Base-by-base conservation (phyloP, 495 filamentous ascomycete species). In the Penicillium goetzii region DNA sequence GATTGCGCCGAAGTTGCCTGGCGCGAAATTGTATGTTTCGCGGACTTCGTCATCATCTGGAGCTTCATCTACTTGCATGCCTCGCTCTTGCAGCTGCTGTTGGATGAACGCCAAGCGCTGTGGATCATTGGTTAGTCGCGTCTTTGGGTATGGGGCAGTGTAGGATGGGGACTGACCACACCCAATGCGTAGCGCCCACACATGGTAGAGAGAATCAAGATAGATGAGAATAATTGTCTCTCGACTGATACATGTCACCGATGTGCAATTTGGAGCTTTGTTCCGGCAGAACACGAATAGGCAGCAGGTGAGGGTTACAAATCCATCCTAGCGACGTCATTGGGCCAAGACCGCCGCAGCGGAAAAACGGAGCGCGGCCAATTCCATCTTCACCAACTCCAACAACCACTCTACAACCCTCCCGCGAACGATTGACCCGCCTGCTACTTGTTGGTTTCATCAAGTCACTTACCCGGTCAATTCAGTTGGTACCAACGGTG, bases 21-120 rank as follows among this genome's bases (percentile, higher is more conserved):
- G 95, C 0, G 95, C 92, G 68, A 99, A 95, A 71, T 99, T 99
- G 77, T 95, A 97, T 54, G 84, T 91, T 69, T 92, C 90, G 51
- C 90, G 83, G 3, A 91, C 84, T 32, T 87, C 86, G 25, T 87
- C 85, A 62, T 96, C 91, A 2, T 87, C 86, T 15, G 92, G 90
- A 6, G 85, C 88, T 49, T 95, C 89, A 58, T 91, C 84, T 8
- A 93, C 89, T 10, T 80, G 86, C 85, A 97, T 90, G 64, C 91
- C 79, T 62, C 92, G 83, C 56, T 90, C 80, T 72, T 89, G 79
- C 17, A 97, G 80, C 67, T 88, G 87, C 47, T 81, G 84, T 38
- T 86, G 88, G 55, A 97, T 81, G 81, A 88, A 66, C 82, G 87
- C 60, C 86, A 88, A 79, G 71, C 83, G 78, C 80, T 82, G 59